These are phyloP conservation scores for Cubamyces lactineus DNA, from an alignment of 768 basidiomycete species.

Conservation along the genomic window DNA sequence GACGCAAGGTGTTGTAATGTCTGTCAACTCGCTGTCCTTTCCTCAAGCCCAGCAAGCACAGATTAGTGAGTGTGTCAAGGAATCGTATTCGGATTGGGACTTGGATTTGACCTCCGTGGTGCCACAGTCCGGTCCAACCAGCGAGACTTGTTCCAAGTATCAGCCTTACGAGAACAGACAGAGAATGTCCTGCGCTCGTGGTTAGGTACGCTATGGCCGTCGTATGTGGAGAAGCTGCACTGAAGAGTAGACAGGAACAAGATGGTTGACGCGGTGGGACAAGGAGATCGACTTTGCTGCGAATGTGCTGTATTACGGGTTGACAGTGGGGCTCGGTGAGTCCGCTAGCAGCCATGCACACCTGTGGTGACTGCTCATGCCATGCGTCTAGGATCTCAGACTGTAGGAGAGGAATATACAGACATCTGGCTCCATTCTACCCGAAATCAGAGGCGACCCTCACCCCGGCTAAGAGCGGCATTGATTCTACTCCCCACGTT, in stretches of 20 bases:
- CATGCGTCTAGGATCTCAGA: conserved; percentile 63
- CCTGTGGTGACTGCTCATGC: not conserved
- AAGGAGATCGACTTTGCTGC: conserved; percentile 74
- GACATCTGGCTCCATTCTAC: conserved; percentile 76
- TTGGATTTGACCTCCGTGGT: not conserved
- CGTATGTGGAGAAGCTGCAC: conserved; percentile 14
- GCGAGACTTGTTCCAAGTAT: conserved; percentile 77
- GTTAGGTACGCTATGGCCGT: conserved; percentile 53
- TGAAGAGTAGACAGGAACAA: conserved; percentile 57
- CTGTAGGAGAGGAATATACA: conserved; percentile 90
- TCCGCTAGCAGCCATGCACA: not conserved
- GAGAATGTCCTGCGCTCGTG: conserved; percentile 76
- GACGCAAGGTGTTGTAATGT: conserved; percentile 23
- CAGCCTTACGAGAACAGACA: conserved; percentile 72
- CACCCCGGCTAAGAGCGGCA: conserved; percentile 47
- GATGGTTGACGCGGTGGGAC: conserved; percentile 80
- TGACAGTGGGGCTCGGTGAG: conserved; percentile 76
- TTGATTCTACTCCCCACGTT: conserved; percentile 69
- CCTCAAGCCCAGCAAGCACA: conserved; percentile 84
- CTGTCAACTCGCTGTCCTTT: conserved; percentile 48
- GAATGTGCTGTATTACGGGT: conserved; percentile 71
- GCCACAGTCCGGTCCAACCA: conserved; percentile 80
- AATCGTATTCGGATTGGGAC: not conserved
- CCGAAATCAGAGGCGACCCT: conserved; percentile 46
- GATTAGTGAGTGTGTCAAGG: conserved; percentile 62